phyloP scores from a whole-genome alignment of 257 asterid species.

The Solanum appendiculatum region DNA sequence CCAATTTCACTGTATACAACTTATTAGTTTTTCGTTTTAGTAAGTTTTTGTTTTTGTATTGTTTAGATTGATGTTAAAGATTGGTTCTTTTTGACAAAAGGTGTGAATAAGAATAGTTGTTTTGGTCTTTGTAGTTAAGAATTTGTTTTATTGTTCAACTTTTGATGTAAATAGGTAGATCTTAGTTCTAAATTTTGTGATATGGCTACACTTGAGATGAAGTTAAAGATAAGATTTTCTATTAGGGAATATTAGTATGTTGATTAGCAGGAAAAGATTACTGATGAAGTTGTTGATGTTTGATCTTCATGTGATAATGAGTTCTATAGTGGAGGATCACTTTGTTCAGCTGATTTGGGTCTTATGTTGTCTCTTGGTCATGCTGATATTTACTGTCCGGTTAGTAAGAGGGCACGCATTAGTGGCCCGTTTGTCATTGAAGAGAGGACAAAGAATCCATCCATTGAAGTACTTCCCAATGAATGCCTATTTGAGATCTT shows the following conservation, averaged over 20 bases:
- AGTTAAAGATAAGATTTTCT: background rate
- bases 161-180: background rate
- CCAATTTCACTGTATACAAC: too few species aligned
- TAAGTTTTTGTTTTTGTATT: background rate
- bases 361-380: conserved; percentile 47
- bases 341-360: conserved; percentile 54
- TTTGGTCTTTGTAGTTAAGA: background rate
- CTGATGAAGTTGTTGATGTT: background rate
- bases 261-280: background rate
- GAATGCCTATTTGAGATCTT: conserved; percentile 91
- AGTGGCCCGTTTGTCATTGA: conserved; percentile 30
- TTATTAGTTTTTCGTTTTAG: background rate
- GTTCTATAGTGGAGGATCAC: conserved; percentile 34
- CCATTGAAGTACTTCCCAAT: conserved; percentile 72
- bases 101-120: background rate
- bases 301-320: conserved; percentile 66
- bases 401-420: conserved; percentile 64
- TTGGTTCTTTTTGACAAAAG: background rate
- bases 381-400: conserved; percentile 59
- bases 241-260: background rate
- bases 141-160: background rate
- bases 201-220: background rate
- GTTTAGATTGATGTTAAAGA: background rate
- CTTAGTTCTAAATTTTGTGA: background rate
- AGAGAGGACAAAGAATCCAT: conserved; percentile 23